These are phyloP conservation scores for Alternaria sp. DNA, from an alignment of 2,329 filamentous ascomycete genomes.

Conservation along the genomic window DNA sequence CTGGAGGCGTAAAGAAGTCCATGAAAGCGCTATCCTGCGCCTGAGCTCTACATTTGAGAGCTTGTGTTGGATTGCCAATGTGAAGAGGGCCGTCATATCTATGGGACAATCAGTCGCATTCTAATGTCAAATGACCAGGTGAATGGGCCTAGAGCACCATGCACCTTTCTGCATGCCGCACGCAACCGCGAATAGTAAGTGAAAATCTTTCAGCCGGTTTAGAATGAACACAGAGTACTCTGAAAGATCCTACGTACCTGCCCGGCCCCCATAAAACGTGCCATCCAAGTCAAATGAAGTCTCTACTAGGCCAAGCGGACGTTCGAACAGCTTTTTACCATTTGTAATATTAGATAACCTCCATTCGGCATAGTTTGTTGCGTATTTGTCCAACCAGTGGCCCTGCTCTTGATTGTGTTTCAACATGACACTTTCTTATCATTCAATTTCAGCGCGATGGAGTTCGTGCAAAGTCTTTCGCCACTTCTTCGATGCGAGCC, in stretches of 20 bases:
- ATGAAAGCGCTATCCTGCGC: constrained; percentile 51
- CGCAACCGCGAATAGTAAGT: background rate
- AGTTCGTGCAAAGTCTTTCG: background rate
- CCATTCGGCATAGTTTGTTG: constrained; percentile 52
- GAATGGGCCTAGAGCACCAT: background rate
- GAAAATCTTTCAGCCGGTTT: background rate
- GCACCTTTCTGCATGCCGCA: background rate
- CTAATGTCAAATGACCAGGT: background rate
- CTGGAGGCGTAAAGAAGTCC: constrained; percentile 51
- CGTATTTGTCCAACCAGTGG: constrained; percentile 55
- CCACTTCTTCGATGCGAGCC: background rate
- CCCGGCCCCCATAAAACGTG: constrained; percentile 55
- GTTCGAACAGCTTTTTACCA: constrained; percentile 38
- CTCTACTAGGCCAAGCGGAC: constrained; percentile 57
- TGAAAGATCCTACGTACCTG: constrained; percentile 23
- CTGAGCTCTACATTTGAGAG: constrained; percentile 45
- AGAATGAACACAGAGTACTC: background rate
- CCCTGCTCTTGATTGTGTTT: constrained; percentile 7
- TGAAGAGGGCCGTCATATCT: constrained; percentile 54
- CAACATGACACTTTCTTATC: background rate
- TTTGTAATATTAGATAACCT: constrained; percentile 17
- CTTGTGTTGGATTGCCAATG: constrained; percentile 46
- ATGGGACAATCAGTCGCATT: background rate
- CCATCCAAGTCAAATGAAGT: constrained; percentile 58
- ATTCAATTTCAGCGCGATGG: background rate